Conservation (phyloP, 352 stramenopile genomes). For the Globisporangium paroecandrum region DNA sequence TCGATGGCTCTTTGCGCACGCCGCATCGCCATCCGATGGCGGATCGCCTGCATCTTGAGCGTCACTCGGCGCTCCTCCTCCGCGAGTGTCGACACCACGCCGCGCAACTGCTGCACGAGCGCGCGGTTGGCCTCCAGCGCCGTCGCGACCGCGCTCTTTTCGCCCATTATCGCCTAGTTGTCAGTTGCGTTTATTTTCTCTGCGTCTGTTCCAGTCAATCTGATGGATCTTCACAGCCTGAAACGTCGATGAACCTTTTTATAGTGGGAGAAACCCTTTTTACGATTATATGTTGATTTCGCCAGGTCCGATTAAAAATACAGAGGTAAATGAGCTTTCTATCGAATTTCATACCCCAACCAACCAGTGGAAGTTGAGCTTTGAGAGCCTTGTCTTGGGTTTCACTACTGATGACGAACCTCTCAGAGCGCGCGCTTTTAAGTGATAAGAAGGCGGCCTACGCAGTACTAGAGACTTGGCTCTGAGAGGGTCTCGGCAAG, state of each 20-base stretch:
- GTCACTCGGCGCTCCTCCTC: conserved; percentile 39
- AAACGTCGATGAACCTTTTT: background rate
- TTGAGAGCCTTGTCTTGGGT: too few relatives aligned
- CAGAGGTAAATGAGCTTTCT: too few relatives aligned
- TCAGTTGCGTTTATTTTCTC: background rate
- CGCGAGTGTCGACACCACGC: conserved; percentile 25
- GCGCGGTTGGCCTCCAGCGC: conserved; percentile 43
- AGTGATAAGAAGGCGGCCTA: too few relatives aligned
- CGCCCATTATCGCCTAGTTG: background rate
- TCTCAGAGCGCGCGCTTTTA: too few relatives aligned
- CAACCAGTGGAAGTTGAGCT: too few relatives aligned
- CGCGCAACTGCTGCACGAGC: conserved; percentile 40
- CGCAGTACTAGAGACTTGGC: too few relatives aligned
- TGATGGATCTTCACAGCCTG: background rate
- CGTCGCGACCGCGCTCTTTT: background rate
- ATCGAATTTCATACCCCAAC: too few relatives aligned
- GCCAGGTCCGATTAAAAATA: too few relatives aligned
- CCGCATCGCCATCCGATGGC: conserved; percentile 43
- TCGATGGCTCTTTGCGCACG: conserved; percentile 52
- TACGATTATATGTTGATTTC: too few relatives aligned
- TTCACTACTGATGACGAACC: too few relatives aligned
- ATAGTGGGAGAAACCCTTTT: background rate
- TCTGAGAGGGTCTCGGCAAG: too few relatives aligned
- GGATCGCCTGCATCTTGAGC: conserved; percentile 39
- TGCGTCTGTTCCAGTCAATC: conserved; percentile 13